These are phyloP conservation scores for Stachybotrys echinatus DNA, from an alignment of 2,329 filamentous ascomycete genomes.

Conservation along the genomic window DNA sequence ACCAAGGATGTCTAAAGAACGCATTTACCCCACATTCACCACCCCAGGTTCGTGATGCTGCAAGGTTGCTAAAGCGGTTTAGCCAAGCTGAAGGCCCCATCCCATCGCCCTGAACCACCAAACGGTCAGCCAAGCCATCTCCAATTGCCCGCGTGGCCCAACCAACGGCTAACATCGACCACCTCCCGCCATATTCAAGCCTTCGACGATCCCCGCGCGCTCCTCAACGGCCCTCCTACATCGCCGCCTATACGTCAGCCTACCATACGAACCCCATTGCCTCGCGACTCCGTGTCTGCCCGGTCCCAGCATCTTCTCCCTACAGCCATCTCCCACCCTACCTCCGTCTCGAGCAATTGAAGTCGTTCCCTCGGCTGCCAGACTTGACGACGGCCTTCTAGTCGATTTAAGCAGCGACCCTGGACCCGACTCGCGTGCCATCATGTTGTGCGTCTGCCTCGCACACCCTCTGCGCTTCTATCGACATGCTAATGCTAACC, in stretches of 20 bases:
- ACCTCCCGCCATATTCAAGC: not conserved
- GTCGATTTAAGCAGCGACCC: no score
- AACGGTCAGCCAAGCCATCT: not conserved
- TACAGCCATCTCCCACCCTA: no score
- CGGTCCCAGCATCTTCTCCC: no score
- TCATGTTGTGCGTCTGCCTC: constrained; percentile 1
- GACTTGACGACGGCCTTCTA: no score
- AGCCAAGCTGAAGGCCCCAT: not conserved
- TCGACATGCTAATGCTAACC: constrained; percentile 1
- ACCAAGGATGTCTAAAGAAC: no score
- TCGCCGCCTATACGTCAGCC: no score
- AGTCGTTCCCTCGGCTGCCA: no score
- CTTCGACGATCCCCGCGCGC: not conserved
- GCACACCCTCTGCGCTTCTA: not conserved
- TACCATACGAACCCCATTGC: no score
- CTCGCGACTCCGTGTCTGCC: no score
- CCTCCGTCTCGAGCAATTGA: no score
- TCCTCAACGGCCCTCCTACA: no score
- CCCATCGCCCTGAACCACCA: not conserved
- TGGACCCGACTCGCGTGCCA: no score
- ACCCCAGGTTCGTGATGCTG: not conserved
- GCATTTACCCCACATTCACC: not conserved
- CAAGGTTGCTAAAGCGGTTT: not conserved
- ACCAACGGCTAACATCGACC: not conserved
- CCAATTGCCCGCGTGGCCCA: not conserved